phyloP scores from a whole-genome alignment of 108 stramenopile genomes.

The Cylindrotheca closterium region DNA sequence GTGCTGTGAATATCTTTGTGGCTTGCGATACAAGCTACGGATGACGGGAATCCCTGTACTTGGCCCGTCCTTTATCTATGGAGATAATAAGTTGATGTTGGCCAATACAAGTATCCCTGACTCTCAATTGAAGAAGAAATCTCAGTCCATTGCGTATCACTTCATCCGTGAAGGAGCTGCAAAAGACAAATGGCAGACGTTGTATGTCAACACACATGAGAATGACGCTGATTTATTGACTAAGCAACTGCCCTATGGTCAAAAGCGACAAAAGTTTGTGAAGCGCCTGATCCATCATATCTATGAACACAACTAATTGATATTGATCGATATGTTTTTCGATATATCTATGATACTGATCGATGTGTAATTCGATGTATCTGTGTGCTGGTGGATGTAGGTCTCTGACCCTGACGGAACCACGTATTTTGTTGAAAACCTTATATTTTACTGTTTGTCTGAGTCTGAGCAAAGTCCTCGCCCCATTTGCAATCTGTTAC shows the following conservation, averaged over 20 bases:
- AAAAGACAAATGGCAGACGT: conserved; percentile 18
- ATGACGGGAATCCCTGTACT: conserved; percentile 53
- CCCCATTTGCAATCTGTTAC: no score
- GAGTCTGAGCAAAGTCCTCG: no score
- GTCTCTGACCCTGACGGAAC: no score
- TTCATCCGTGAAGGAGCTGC: conserved; percentile 37
- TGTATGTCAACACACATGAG: conserved; percentile 25
- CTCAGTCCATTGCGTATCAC: conserved; percentile 45
- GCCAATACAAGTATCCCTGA: conserved; percentile 38
- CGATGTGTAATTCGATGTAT: no score
- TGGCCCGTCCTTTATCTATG: conserved; percentile 25
- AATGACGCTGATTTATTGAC: conserved; percentile 42
- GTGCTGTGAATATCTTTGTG: conserved; percentile 36
- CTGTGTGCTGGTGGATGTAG: no score
- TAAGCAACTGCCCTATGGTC: conserved; percentile 31
- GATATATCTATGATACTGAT: no score
- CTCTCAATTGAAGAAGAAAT: conserved; percentile 56
- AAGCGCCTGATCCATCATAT: conserved; percentile 14
- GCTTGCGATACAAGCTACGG: conserved; percentile 48
- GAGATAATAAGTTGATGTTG: conserved; percentile 48
- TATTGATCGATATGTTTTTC: no score
- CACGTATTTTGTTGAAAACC: no score
- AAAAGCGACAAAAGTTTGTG: conserved; percentile 29
- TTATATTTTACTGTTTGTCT: no score
- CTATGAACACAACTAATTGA: no score